phyloP scores from a whole-genome alignment of 306 rosid genomes.

The Castanea crenata region DNA sequence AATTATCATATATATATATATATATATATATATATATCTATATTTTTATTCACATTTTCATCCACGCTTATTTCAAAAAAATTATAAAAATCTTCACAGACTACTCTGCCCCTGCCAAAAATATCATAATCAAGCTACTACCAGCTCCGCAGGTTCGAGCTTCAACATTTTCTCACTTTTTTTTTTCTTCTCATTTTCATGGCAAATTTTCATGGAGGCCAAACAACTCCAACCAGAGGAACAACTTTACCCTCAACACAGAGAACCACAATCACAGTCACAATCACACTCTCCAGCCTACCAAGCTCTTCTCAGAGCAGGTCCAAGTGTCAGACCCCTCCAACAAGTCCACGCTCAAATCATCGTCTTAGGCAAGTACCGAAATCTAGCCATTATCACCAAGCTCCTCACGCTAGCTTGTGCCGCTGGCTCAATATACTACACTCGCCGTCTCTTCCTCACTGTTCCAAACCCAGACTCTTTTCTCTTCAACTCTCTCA shows the following conservation, averaged over 20 bases:
- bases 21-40: too few relatives aligned
- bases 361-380: constrained; percentile 59
- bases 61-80: too few relatives aligned
- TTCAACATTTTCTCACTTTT: not conserved
- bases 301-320: constrained; percentile 62
- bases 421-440: constrained; percentile 68
- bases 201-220: constrained; percentile 42
- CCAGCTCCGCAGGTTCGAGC: not conserved
- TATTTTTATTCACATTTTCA: too few relatives aligned
- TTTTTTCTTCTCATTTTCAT: not conserved
- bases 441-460: constrained; percentile 55
- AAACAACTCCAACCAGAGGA: constrained; percentile 11
- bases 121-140: too few relatives aligned
- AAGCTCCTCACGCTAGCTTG: constrained; percentile 70
- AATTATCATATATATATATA: too few relatives aligned
- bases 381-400: constrained; percentile 66
- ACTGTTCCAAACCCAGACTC: constrained; percentile 59
- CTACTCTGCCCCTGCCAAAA: too few relatives aligned
- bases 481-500: constrained; percentile 65
- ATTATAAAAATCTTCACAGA: too few relatives aligned
- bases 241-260: not conserved
- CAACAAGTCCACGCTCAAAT: constrained; percentile 76
- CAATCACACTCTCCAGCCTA: constrained; percentile 48
- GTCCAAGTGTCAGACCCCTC: constrained; percentile 52
- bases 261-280: not conserved